These are phyloP conservation scores for Asparagopsis taxiformis DNA, from an alignment of 31 red algal species.

Conservation along the genomic window DNA sequence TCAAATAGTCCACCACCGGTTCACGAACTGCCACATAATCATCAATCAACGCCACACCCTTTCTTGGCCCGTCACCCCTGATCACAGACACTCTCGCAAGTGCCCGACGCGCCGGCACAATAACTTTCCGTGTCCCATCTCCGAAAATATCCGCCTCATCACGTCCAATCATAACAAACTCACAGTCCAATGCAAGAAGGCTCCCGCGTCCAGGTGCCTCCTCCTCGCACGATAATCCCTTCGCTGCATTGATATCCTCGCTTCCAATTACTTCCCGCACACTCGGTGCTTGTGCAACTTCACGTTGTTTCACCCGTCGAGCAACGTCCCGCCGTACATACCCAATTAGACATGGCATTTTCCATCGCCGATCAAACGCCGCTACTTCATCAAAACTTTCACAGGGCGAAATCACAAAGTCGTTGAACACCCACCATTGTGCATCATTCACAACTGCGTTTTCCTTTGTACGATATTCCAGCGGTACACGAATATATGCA, in stretches of 20 bases:
- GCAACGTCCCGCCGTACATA: conserved; percentile 77
- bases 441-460: conserved; percentile 6
- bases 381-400: conserved; percentile 67
- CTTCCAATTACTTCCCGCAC: conserved; percentile 65
- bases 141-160: conserved; percentile 89
- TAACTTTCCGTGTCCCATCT: conserved; percentile 70
- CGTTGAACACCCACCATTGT: conserved; percentile 95
- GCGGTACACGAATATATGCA: conserved; percentile 61
- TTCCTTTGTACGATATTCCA: conserved; percentile 32
- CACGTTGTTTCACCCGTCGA: conserved; percentile 11
- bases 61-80: conserved; percentile 53
- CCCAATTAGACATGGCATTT: conserved; percentile 78
- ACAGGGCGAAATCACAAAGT: conserved; percentile 95
- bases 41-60: conserved; percentile 79
- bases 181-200: conserved; percentile 87
- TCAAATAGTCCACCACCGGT: conserved; percentile 90
- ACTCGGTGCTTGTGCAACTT: not conserved
- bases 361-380: conserved; percentile 67
- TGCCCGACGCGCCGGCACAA: conserved; percentile 79
- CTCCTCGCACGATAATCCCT: conserved; percentile 55
- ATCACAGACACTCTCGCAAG: conserved; percentile 95
- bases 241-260: conserved; percentile 61
- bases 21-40: conserved; percentile 89
- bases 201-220: conserved; percentile 66
- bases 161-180: conserved; percentile 88